phyloP scores from a whole-genome alignment of 305 asterid genomes.

The Striga hermonthica region DNA sequence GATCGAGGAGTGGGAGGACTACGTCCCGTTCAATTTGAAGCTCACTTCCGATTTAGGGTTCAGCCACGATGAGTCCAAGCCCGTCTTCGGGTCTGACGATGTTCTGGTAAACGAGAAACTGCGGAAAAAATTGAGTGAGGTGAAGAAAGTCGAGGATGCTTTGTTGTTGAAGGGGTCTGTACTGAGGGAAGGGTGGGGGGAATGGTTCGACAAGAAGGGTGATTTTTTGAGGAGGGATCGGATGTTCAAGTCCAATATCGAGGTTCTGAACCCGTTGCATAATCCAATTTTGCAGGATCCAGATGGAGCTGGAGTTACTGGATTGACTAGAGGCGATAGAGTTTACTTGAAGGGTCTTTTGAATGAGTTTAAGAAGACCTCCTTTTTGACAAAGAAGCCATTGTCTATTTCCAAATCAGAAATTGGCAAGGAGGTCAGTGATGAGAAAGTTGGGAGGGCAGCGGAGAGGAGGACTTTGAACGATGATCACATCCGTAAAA shows the following conservation, averaged over 20 bases:
- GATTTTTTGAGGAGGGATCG: constrained; percentile 86
- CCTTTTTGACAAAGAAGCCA: constrained; percentile 59
- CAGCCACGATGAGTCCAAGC: constrained; percentile 36
- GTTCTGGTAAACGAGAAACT: constrained; percentile 65
- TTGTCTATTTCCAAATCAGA: constrained; percentile 42
- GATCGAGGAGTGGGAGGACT: constrained; percentile 95
- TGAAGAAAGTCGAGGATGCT: constrained; percentile 69
- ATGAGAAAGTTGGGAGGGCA: constrained; percentile 36
- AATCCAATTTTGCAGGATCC: constrained; percentile 93
- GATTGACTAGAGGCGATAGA: constrained; percentile 75
- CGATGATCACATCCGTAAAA: constrained; percentile 29
- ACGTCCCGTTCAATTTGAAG: constrained; percentile 60
- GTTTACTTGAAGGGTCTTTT: constrained; percentile 55
- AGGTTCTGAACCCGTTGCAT: constrained; percentile 69
- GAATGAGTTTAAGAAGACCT: constrained; percentile 61
- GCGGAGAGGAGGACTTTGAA: constrained; percentile 56
- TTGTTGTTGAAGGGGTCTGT: constrained; percentile 79
- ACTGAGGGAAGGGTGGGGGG: constrained; percentile 96
- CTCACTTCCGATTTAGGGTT: constrained; percentile 57
- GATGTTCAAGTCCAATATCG: constrained; percentile 80
- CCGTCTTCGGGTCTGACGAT: constrained; percentile 78
- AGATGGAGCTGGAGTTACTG: constrained; percentile 69
- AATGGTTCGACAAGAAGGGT: constrained; percentile 92
- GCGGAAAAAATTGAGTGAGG: constrained; percentile 55
- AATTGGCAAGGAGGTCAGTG: constrained; percentile 25